Base-by-base conservation (phyloP, 208 protist genomes). In the Vickermania spadyakhi region DNA sequence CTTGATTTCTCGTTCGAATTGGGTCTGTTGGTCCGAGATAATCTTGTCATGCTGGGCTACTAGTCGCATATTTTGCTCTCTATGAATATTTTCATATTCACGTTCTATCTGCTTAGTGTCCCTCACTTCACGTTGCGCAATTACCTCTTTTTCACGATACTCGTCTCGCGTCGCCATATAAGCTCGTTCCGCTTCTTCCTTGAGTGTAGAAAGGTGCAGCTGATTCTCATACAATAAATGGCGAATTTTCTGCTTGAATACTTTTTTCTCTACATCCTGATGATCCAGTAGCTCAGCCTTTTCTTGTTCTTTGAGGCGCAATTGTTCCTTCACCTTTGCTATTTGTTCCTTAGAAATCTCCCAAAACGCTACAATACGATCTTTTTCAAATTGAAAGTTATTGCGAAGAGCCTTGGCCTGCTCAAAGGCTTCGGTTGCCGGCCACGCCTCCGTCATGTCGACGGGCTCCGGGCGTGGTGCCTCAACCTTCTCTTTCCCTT, bases 181-280 rank as follows among this genome's bases (percentile, higher is more conserved):
- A 26, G 91, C 79, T 11, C 90, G 73, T 75, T 98, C 91, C 7
- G 79, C 81, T 62, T 97, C 91, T 51, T 89, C 80, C 64, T 89
- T 91, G 56, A 97, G 79, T 63, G 79, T 71, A 0, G 93, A 75
- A 21, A 97, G 61, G 62, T 96, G 87, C 66, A 97, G 73, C 64
- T 98, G 85, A 62, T 99, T 94, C 77, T 97, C 93, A 60, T 97
- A 98, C 25, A 99, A 65, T 51, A 98, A 66, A 60, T 98, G 95
- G 53, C 96, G 93, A 31, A 98, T 97, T 73, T 98, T 98, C 64
- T 98, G 95, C 82, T 98, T 97, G 80, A 98, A 98, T 3, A 97
- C 92, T 64, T 96, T 93, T 58, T 97, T 95, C 66, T 98, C 91
- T 7, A 98, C 89, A 62, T 96, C 91, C 64, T 98, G 96, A 21